Conservation (phyloP, 2,329 filamentous ascomycete species). For the Colletotrichum musae region DNA sequence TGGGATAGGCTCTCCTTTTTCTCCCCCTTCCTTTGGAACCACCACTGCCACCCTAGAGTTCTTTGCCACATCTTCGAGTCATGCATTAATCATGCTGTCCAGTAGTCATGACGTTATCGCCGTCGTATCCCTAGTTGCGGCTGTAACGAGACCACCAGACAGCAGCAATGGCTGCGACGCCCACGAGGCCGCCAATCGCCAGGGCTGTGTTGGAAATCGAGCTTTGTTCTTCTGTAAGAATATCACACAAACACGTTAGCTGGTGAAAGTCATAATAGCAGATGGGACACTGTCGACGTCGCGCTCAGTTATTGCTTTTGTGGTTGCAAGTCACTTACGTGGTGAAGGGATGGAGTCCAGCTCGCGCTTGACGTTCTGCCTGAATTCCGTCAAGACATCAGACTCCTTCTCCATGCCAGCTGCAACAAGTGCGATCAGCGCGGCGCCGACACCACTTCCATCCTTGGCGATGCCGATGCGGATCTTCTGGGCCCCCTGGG, state of each 20-base stretch:
- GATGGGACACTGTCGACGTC: constrained; percentile 44
- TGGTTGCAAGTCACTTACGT: constrained; percentile 47
- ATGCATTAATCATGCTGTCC: not conserved
- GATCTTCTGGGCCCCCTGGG: constrained; percentile 85
- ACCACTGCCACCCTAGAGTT: not conserved
- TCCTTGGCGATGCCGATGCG: constrained; percentile 98
- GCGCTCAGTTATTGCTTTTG: constrained; percentile 5
- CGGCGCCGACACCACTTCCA: constrained; percentile 94
- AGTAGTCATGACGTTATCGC: not conserved
- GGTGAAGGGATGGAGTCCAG: constrained; percentile 50
- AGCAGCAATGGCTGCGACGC: constrained; percentile 51
- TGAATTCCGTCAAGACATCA: constrained; percentile 60
- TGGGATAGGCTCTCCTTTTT: not conserved
- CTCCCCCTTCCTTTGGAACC: too few relatives aligned
- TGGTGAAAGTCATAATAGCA: constrained; percentile 16
- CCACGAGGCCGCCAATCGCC: constrained; percentile 53
- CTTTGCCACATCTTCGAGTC: not conserved
- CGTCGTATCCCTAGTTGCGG: constrained; percentile 18
- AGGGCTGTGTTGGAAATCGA: constrained; percentile 49
- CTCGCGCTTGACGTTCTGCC: constrained; percentile 55
- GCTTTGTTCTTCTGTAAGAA: constrained; percentile 49
- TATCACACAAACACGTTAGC: constrained; percentile 38
- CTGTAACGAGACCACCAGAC: constrained; percentile 40
- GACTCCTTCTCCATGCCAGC: constrained; percentile 72
- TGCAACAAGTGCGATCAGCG: constrained; percentile 92